phyloP scores from a whole-genome alignment of 768 basidiomycete genomes.

The Leccinum sublutescens region DNA sequence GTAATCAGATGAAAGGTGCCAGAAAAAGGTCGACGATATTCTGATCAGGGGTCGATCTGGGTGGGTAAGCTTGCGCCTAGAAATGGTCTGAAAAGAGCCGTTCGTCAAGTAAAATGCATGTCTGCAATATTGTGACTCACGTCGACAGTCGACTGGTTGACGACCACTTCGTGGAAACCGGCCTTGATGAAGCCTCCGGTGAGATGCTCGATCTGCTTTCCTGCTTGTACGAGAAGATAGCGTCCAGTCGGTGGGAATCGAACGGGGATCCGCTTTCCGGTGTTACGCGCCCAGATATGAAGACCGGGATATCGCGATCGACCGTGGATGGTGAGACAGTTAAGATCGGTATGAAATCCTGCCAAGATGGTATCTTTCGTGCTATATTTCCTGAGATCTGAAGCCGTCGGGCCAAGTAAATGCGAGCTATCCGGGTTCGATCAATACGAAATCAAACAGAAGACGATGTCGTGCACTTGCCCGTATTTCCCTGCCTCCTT shows the following conservation, averaged over 20 bases:
- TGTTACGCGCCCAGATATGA: conserved; percentile 80
- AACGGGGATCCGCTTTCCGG: conserved; percentile 44
- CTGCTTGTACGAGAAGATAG: conserved; percentile 89
- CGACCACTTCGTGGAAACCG: conserved; percentile 93
- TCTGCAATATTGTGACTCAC: conserved; percentile 39
- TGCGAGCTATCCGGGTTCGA: conserved; percentile 56
- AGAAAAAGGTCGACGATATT: conserved; percentile 97
- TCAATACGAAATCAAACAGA: not conserved
- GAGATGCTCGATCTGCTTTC: conserved; percentile 91
- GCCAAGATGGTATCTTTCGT: conserved; percentile 82
- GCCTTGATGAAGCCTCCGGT: conserved; percentile 85
- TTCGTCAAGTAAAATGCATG: not conserved
- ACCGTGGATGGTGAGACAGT: conserved; percentile 90
- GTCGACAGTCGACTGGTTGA: conserved; percentile 73
- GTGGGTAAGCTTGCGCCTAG: conserved; percentile 50
- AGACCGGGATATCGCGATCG: conserved; percentile 85
- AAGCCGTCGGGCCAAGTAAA: conserved; percentile 90
- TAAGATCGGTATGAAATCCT: conserved; percentile 93
- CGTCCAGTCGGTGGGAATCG: conserved; percentile 78
- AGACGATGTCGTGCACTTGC: conserved; percentile 37
- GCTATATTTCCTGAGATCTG: conserved; percentile 80
- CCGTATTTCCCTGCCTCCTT: conserved; percentile 82
- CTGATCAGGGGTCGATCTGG: conserved; percentile 86
- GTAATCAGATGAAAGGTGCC: conserved; percentile 86
- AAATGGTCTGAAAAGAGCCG: conserved; percentile 50